Evolutionary conservation across 176 grass and related monocot genomes (phyloP).

Genomic region (Pontederia paniculata): DNA sequence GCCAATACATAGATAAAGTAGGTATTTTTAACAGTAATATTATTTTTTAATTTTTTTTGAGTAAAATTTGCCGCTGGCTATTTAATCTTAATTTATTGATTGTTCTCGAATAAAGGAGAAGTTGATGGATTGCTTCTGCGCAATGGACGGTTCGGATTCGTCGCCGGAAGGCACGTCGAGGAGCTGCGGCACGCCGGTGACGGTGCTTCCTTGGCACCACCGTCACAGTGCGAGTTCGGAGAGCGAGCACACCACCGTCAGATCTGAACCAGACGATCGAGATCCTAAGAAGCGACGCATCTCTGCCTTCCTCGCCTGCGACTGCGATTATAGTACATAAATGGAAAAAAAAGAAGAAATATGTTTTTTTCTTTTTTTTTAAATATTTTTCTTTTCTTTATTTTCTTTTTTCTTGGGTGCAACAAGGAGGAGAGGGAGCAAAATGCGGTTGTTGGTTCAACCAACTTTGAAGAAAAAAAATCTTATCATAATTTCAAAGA

Average conservation of each 20-base stretch:
- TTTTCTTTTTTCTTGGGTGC: no score
- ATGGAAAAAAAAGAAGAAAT: no score
- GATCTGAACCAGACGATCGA: not conserved
- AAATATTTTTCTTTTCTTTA: no score
- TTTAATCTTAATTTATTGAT: not conserved
- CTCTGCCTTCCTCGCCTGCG: not conserved
- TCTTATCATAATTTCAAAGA: no score
- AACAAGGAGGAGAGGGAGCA: no score
- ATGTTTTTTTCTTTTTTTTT: no score
- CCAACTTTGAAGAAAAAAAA: no score
- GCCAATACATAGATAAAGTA: constrained; percentile 8
- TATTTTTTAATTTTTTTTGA: not conserved
- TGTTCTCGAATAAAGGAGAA: constrained; percentile 2
- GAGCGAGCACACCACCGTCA: not conserved
- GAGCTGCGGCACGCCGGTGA: constrained; percentile 1
- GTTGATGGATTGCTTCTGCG: constrained; percentile 1
- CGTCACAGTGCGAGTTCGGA: not conserved
- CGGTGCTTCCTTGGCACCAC: not conserved
- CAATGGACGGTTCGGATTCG: not conserved
- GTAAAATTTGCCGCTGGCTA: not conserved
- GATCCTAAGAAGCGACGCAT: not conserved
- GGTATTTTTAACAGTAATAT: not conserved
- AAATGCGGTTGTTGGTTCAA: no score
- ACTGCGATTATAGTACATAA: no score
- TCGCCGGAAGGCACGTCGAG: not conserved